A percentile compares a stretch with the other conserved stretches of the same genome.
Conservation (phyloP, 495 filamentous ascomycete genomes). For the Apodospora peruviana region DNA sequence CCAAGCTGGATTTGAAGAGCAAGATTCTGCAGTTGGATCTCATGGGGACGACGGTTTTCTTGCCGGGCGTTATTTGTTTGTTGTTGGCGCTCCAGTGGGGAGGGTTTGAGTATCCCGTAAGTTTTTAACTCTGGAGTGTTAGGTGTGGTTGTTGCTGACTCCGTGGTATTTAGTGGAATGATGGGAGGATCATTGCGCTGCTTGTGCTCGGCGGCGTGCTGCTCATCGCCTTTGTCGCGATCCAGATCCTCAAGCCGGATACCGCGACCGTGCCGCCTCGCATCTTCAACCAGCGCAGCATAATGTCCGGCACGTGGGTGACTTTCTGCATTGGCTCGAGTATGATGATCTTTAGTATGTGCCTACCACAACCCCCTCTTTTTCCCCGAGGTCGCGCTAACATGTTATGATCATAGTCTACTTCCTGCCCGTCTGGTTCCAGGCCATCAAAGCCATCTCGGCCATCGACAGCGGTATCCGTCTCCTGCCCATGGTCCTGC, state of each 20-base stretch:
- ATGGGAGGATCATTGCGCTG: conserved; percentile 34
- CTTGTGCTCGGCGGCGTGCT: conserved; percentile 39
- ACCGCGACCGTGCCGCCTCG: conserved; percentile 64
- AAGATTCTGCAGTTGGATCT: conserved; percentile 58
- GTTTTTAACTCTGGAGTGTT: conserved; percentile 21
- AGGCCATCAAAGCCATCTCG: conserved; percentile 47
- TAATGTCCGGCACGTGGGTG: conserved; percentile 40
- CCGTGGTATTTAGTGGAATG: conserved; percentile 54
- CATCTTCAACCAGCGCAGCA: conserved; percentile 60
- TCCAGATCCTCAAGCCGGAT: conserved; percentile 51
- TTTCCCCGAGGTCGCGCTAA: background rate
- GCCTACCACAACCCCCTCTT: conserved; percentile 37
- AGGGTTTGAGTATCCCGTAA: conserved; percentile 50
- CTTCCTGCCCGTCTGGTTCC: conserved; percentile 60
- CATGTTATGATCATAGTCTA: conserved; percentile 27
- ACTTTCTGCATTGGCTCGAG: conserved; percentile 27
- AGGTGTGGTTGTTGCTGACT: conserved; percentile 13
- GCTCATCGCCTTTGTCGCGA: conserved; percentile 35
- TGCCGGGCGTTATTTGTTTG: conserved; percentile 64
- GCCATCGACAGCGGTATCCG: conserved; percentile 44
- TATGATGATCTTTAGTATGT: conserved; percentile 44
- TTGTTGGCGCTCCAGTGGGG: conserved; percentile 79
- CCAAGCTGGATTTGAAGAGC: conserved; percentile 31
- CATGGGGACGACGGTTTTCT: conserved; percentile 53
- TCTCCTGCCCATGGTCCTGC: conserved; percentile 39